Evolutionary conservation across 495 filamentous ascomycete species (phyloP), one percentile per base, ranked within the genome.

Genomic region (Cercophora scortea): DNA sequence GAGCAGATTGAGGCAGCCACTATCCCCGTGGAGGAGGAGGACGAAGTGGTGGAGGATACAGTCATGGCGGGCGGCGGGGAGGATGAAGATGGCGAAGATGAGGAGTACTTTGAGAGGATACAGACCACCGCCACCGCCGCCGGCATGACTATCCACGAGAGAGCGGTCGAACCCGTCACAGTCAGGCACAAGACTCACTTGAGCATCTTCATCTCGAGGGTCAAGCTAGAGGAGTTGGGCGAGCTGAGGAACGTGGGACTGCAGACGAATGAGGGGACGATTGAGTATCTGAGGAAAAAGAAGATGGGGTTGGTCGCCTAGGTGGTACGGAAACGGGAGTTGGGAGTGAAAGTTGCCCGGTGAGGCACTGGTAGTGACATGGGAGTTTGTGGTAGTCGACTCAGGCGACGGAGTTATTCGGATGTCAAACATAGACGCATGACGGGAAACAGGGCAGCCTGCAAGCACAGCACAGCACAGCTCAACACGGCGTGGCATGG

Each of bases 81-180:
- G 9, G 47, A 47, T 9, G 64, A 61, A 32, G 58, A 58, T 5
- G 63, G 64, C 56, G 12, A 55, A 16, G 70, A 65, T 7, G 72
- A 75, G 32, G 79, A 72, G 33, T 75, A 75, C 9, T 87, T 84
- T 56, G 75, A 84, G 66, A 67, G 66, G 13, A 77, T 82, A 73
- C 42, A 19, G 32, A 48, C 33, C 2, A 15, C 18, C 32, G 25
- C 12, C 34, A 52, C 16, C 18, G 38, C 38, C 41, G 45, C n/a
- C 47, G 35, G 35, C 8, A 66, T 71, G 51, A 77, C 67, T 2
- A 68, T 74, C 10, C 72, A 73, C 50, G 69, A 73, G 59, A 61
- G 63, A 53, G 69, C 69, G 17, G 57, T 74, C 12, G 62, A 69
- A 35, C 61, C 62, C 6, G 35, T 47, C 16, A 67, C 55, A 53